These are phyloP conservation scores for Blastomyces emzantsi DNA, from an alignment of 2,329 filamentous ascomycete species.

Conservation along the genomic window DNA sequence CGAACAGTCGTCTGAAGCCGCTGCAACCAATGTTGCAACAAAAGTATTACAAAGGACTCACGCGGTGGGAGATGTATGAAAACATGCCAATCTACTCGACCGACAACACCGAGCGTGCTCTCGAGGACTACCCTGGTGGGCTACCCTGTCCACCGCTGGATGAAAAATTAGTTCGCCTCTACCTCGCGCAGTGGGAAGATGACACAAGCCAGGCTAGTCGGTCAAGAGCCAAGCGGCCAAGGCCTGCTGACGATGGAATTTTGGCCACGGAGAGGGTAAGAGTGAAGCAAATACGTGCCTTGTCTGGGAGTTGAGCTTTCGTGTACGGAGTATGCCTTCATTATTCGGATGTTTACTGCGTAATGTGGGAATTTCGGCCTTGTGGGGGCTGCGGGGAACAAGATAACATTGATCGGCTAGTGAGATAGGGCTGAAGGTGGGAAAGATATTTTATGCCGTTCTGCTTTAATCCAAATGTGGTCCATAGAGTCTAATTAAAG, in stretches of 20 bases:
- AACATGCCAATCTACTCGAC: constrained; percentile 21
- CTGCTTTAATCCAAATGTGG: not conserved
- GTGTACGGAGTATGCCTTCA: not conserved
- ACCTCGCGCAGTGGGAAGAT: constrained; percentile 5
- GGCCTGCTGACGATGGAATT: not conserved
- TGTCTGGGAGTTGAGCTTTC: not conserved
- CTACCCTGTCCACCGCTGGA: constrained; percentile 7
- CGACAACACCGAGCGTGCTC: constrained; percentile 13
- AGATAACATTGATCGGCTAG: not conserved
- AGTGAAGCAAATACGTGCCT: not conserved
- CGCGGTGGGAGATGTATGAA: constrained; percentile 23
- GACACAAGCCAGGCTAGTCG: not conserved
- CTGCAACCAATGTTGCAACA: constrained; percentile 22
- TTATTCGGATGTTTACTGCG: not conserved
- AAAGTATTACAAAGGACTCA: constrained; percentile 17
- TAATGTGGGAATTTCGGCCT: not conserved
- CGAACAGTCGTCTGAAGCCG: constrained; percentile 13
- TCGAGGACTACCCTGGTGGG: constrained; percentile 5
- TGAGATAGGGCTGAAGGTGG: not conserved
- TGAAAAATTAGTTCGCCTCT: constrained; percentile 1
- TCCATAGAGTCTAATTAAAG: not conserved
- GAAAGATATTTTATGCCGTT: not conserved
- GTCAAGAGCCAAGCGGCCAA: not conserved
- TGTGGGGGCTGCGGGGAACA: not conserved
- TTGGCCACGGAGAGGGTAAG: not conserved